Evolutionary conservation across 2,329 filamentous ascomycete genomes (phyloP), one percentile per base, ranked within the genome.

Genomic region (Tolypocladium paradoxum): DNA sequence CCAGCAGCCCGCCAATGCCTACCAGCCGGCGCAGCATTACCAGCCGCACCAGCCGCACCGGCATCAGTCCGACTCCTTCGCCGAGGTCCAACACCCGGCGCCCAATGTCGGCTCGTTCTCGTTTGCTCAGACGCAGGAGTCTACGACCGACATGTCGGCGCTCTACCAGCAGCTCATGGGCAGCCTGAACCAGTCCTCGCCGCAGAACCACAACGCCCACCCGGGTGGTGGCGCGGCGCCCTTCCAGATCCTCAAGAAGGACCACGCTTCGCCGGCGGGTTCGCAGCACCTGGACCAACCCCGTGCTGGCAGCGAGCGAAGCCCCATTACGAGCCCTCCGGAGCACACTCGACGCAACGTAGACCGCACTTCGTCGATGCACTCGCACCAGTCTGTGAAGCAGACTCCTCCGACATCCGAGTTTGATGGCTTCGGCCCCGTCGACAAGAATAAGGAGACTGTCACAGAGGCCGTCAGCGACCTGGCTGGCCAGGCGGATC

Each of bases 401-500:
- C 60, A 59, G 51, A 59, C 68, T 0, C 67, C 68, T 31, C 61
- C 65, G 0, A 61, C 61, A 4, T 60, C 62, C 40, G 68, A 69
- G 20, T 62, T 63, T 40, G 67, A 64, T 34, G 60, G 58, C 51
- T 60, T 62, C 43, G 58, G 56, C 48, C 56, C 62, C 31, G 56
- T 56, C 52, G 81, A 77, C 57, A 83, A 87, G 68, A 85, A 81
- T 51, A 81, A 75, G 58, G 85, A 89, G 67, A 86, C 84, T 49
- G 86, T 93, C 33, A 76, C 85, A 22, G 82, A 88, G 53, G 84
- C 86, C 29, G 75, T 90, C 40, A 79, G 75, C 58, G 83, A 83
- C 43, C 73, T 90, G 57, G 86, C 84, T 45, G 67, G 67, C 49
- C 70, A 73, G 59, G 76, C 69, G 22, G 71, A 79, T 55, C 67